Evolutionary conservation across 1,284 basidiomycete genomes (phyloP).

Genomic region (Fomitopsis betulina): DNA sequence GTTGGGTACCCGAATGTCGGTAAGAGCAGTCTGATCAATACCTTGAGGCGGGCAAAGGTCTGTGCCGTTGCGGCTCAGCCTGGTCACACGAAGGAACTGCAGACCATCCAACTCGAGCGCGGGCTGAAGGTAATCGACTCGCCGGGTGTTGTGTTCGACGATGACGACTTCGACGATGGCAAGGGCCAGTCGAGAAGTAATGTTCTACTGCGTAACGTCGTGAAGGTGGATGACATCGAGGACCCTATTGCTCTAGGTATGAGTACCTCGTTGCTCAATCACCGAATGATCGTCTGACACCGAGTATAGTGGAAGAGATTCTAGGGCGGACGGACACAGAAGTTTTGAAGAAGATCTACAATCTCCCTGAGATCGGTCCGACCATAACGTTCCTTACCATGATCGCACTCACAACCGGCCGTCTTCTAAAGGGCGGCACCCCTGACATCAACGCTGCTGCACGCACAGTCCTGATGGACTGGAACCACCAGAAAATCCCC

Average conservation of each 20-base stretch:
- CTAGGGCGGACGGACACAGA: slow-evolving; percentile 62
- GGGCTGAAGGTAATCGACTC: slow-evolving; percentile 93
- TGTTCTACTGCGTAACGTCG: slow-evolving; percentile 84
- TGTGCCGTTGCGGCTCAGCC: slow-evolving; percentile 95
- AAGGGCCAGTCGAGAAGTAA: slow-evolving; percentile 57
- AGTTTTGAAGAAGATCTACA: slow-evolving; percentile 80
- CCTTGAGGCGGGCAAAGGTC: slow-evolving; percentile 84
- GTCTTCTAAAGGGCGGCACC: slow-evolving; percentile 87
- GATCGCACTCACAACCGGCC: slow-evolving; percentile 83
- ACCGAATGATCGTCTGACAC: slow-evolving; percentile 46
- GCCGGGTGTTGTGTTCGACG: slow-evolving; percentile 93
- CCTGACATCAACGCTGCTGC: slow-evolving; percentile 86
- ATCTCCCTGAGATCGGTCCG: slow-evolving; percentile 68
- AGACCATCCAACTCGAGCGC: slow-evolving; percentile 90
- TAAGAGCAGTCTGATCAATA: slow-evolving; percentile 95
- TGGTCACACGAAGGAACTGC: slow-evolving; percentile 93
- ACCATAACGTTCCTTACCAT: slow-evolving; percentile 89
- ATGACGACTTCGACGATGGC: slow-evolving; percentile 47
- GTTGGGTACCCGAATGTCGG: slow-evolving; percentile 98
- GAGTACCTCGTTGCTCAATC: slow-evolving; percentile 30
- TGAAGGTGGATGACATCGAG: slow-evolving; percentile 89
- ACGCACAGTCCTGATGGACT: slow-evolving; percentile 85
- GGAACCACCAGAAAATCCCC: slow-evolving; percentile 95
- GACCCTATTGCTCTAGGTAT: slow-evolving; percentile 87
- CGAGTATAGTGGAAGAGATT: slow-evolving; percentile 77